Percentiles rank a stretch among this genome's conserved stretches.
Evolutionary conservation across 208 protist genomes (phyloP).

Genomic region (Leishmania mexicana): DNA sequence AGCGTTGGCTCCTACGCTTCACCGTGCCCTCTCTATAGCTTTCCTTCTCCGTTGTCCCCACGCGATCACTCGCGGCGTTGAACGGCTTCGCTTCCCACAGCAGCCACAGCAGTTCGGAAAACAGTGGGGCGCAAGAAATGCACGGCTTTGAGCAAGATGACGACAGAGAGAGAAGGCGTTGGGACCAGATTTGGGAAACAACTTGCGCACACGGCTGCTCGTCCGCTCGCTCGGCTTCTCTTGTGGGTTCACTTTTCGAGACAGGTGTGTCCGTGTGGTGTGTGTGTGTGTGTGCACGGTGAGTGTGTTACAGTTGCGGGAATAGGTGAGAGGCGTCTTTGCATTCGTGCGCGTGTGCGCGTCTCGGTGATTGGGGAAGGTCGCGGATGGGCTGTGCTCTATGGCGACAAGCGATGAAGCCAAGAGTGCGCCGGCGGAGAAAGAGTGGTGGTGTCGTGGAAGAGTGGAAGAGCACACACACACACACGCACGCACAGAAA

Average conservation of each 20-base stretch:
- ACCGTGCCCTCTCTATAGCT: background rate
- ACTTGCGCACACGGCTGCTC: background rate
- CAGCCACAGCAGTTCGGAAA: background rate
- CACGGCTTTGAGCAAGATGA: background rate
- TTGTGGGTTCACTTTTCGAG: background rate
- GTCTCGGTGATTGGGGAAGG: background rate
- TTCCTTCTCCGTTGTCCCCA: background rate
- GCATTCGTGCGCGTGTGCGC: constrained; percentile 21
- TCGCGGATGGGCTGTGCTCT: background rate
- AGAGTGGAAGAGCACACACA: background rate
- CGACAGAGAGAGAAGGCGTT: background rate
- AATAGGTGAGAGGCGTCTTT: background rate
- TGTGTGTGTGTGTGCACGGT: background rate
- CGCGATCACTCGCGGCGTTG: background rate
- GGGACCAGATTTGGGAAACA: background rate
- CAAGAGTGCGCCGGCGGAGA: background rate
- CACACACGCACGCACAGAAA: background rate
- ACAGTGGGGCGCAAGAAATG: background rate
- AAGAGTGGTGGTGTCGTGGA: background rate
- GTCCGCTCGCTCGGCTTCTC: background rate
- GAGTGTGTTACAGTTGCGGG: background rate
- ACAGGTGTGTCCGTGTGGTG: background rate
- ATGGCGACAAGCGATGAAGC: background rate
- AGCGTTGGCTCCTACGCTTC: background rate
- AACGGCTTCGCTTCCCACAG: background rate